Evolutionary conservation across 352 stramenopile genomes (phyloP), one percentile per base, ranked within the genome.

Genomic region (Pythium rishiriense): DNA sequence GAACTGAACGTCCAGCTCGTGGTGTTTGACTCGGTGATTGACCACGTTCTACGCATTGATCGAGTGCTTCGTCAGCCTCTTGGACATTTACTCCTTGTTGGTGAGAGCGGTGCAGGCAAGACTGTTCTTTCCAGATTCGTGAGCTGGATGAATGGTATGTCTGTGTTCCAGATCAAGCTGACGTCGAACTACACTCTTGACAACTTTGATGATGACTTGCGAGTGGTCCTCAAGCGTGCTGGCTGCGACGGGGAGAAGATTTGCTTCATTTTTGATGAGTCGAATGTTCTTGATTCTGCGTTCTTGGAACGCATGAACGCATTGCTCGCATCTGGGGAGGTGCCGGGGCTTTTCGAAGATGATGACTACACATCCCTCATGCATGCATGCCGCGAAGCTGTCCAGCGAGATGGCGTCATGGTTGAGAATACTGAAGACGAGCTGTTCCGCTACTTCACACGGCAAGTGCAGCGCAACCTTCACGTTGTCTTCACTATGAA

Each of bases 401-500:
- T 98, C 17, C 97, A 97, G 64, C 85, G 94, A 15, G 82, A 93
- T 59, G 86, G 83, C 19, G 81, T 96, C 26, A 96, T 95, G 68
- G 76, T 97, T 10, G 87, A 96, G 43, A 97, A 98, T 70, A 97
- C 92, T 0, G 95, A 98, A 54, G 94, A 98, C 62, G 96, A 98
- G 66, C 75, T 98, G 0, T 98, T 98, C 71, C 79, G 89, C 19
- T 96, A 98, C 66, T 99, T 99, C 66, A 99, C 97, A 0, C 87
- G 84, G 26, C 90, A 98, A 74, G 97, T 99, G 10, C 98, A 99
- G 72, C 83, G 94, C 9, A 99, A 99, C 70, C 80, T 99, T 29
- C 98, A 99, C 79, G 97, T 99, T 17, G 98, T 99, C 17, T 99
- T 99, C 69, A 99, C 98, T 12, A 99, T 99, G 94, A 99, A 99